Base-by-base conservation (phyloP, 441 rosid genomes). In the Croton setiger region DNA sequence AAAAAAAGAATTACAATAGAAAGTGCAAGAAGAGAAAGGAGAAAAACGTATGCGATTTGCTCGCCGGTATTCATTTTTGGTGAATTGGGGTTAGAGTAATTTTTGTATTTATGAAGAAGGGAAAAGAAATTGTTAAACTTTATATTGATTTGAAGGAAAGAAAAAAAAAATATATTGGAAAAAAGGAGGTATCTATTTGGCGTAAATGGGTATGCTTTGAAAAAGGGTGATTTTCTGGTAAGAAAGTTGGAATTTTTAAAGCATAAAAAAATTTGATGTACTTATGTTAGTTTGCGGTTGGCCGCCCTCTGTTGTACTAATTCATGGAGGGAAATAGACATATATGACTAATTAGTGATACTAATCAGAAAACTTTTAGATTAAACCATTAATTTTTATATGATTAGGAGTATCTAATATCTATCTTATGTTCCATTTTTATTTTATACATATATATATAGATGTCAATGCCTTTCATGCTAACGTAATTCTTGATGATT, bases 1-100 rank as follows among this genome's bases (percentile, higher is more conserved):
- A 85, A 53, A 20, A 60, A 71, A 31, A 92, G 87, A 21, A 83
- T 57, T n/a, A 84, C 60, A 15, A 88, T 59, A 37, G 68, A 77
- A 18, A 81, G 52, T 35, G 86, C 70, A 62, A 86, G 84, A 68
- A 85, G 65, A 70, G 85, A 76, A 71, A 92, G 37, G 59, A 80
- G 64, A 21, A 75, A 74, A 71, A 76, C 78, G 62, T 86, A 90
- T 11, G 73, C 85, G 52, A 87, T 86, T 63, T 78, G 62, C 59
- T 71, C 77, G 1, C 54, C 45, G 10, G 77, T 70, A 68, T 69
- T 76, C 92, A 86, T 87, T 36, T 72, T 75, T 47, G 5, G 5
- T 27, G 51, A 43, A 54, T 39, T 18, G 3, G 44, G 7, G 18
- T 12, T 1, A 4, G 43, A 39, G 43, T 27, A 7, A 7, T 5